Conservation (phyloP, 2,329 filamentous ascomycete species). For the Trichophyton simii region DNA sequence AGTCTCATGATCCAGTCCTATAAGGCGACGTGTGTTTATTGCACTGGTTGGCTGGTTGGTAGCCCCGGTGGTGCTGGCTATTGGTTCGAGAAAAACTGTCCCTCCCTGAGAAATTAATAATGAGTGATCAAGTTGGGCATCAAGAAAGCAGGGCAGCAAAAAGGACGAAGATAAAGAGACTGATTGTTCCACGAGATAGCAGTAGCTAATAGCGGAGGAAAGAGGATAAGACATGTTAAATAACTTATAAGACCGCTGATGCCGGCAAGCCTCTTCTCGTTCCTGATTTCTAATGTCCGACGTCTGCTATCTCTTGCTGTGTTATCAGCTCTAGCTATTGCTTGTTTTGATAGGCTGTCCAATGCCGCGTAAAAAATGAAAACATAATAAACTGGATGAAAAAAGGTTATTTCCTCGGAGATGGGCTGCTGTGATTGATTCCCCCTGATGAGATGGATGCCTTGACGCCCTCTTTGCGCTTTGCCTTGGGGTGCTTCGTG, state of each 20-base stretch:
- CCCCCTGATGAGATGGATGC: not conserved
- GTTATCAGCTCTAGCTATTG: not conserved
- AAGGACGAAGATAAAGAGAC: not conserved
- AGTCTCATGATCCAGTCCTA: not conserved
- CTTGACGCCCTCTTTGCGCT: not conserved
- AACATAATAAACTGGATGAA: not conserved
- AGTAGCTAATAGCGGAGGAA: not conserved
- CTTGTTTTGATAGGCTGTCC: not conserved
- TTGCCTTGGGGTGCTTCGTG: not conserved
- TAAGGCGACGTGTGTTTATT: not conserved
- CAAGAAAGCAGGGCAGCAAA: slow-evolving; percentile 3
- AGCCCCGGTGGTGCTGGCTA: not conserved
- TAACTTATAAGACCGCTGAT: slow-evolving; percentile 1
- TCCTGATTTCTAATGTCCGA: not conserved
- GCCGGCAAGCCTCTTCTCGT: not conserved
- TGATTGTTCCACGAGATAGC: not conserved
- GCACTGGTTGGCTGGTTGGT: not conserved
- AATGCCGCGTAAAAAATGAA: not conserved
- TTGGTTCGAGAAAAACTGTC: not conserved
- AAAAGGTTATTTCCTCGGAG: not conserved
- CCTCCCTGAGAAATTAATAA: not conserved
- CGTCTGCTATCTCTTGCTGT: not conserved
- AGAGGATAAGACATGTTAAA: not conserved
- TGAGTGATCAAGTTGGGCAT: slow-evolving; percentile 2
- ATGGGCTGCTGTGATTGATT: not conserved